phyloP scores from a whole-genome alignment of 2,329 filamentous ascomycete species.

The Pseudogymnoascus sp. region DNA sequence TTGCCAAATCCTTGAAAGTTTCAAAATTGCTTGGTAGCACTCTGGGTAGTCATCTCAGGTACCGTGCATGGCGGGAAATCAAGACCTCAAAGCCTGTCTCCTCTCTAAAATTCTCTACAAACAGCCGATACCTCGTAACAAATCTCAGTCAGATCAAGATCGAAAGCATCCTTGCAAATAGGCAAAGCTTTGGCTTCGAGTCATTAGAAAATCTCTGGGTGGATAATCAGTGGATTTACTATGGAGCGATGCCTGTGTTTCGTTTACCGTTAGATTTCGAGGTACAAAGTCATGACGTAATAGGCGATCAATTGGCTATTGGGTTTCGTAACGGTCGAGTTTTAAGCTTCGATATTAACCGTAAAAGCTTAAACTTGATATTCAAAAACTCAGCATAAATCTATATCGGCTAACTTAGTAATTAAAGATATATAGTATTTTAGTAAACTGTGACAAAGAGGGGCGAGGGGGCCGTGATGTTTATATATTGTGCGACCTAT shows the following conservation, averaged over 20 bases:
- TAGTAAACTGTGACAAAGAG: neutral
- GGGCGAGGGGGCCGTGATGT: neutral
- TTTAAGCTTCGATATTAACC: slow-evolving; percentile 18
- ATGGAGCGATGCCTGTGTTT: slow-evolving; percentile 14
- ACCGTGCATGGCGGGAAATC: neutral
- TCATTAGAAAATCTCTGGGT: slow-evolving; percentile 13
- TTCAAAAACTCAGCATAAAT: neutral
- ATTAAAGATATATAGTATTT: neutral
- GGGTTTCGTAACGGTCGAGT: slow-evolving; percentile 16
- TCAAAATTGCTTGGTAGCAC: slow-evolving; percentile 6
- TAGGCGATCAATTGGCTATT: slow-evolving; percentile 16
- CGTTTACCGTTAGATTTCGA: slow-evolving; percentile 13
- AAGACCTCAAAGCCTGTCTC: slow-evolving; percentile 8
- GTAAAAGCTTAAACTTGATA: slow-evolving; percentile 16
- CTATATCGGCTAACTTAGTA: neutral
- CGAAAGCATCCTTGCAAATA: slow-evolving; percentile 10
- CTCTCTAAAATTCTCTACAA: slow-evolving; percentile 14
- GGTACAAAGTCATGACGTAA: slow-evolving; percentile 14
- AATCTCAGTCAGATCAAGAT: slow-evolving; percentile 15
- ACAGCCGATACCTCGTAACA: slow-evolving; percentile 14
- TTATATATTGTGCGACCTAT: too few species aligned
- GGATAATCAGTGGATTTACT: slow-evolving; percentile 16
- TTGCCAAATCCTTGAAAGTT: neutral
- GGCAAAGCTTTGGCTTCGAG: slow-evolving; percentile 11
- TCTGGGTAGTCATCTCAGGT: neutral